Evolutionary conservation across 345 rosid genomes (phyloP), one percentile per base, ranked within the genome.

Genomic region (Arabidopsis suecica): DNA sequence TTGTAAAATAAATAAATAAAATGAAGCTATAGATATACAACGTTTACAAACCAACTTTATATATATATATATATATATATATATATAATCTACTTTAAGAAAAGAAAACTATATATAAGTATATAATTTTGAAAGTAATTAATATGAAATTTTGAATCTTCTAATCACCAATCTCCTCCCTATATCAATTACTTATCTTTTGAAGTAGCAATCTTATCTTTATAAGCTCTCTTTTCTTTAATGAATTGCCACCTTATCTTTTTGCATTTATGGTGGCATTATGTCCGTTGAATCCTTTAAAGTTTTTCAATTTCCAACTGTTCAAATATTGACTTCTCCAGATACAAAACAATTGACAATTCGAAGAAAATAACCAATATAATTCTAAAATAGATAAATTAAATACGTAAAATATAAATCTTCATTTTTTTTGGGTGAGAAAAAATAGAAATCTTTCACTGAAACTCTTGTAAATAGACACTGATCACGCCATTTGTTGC

Each of bases 401-500:
- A 14, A 36, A 54, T 40, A 25, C 14, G 4, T 10, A 2, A 5
- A 48, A 55, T 32, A 28, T 28, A n/a, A 34, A 14, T 1, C 0
- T 64, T 36, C 11, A 37, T 6, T 16, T 16, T 16, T 16, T 16
- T 16, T 16, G 18, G 18, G 18, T 16, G 18, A 16, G 18, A 16
- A 0, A 16, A 16, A 16, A 16, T 16, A 16, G 18, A n/a, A 33
- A 13, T 2, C 0, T 20, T 63, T 36, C 10, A 37, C 6, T 58
- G 18, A 30, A 65, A 28, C 34, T 74, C 53, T 28, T 61, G 10
- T 49, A 62, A 32, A 7, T 33, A 33, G 38, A 74, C 72, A 74
- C 7, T 49, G 34, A 75, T 76, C 71, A 48, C 66, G 80, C 76
- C 71, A 63, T 77, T 70, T 30, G 80, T 64, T 63, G 76, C 80